Percentiles rank a stretch among this genome's conserved stretches.
Evolutionary conservation across 805 yeast genomes (phyloP).

Genomic region (Pichia sporocuriosa): DNA sequence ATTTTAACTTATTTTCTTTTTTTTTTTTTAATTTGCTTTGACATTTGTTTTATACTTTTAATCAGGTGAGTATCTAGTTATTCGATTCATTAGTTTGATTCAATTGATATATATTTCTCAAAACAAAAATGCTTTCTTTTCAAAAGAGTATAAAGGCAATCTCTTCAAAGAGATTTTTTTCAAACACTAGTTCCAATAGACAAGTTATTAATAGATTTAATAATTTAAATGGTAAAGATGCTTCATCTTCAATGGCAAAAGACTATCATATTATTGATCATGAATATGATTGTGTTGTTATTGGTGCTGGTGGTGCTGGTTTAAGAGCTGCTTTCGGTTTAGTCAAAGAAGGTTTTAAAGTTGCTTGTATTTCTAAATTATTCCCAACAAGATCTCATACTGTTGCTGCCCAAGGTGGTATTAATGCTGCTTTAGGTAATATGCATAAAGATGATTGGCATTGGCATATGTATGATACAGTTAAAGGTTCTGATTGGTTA

Average conservation of each 20-base stretch:
- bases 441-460: conserved; percentile 99
- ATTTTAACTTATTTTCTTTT: too few species aligned
- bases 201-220: conserved; percentile 34
- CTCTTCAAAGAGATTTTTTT: conserved; percentile 26
- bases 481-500: conserved; percentile 98
- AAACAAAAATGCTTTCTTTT: conserved; percentile 20
- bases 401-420: conserved; percentile 99
- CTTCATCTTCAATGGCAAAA: conserved; percentile 48
- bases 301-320: conserved; percentile 99
- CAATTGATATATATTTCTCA: too few species aligned
- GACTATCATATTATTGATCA: conserved; percentile 93
- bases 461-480: conserved; percentile 99
- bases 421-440: conserved; percentile 96
- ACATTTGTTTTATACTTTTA: not conserved
- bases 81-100: too few species aligned
- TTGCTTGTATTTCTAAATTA: conserved; percentile 94
- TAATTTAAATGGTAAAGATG: conserved; percentile 42
- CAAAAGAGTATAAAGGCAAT: conserved; percentile 19
- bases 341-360: conserved; percentile 94
- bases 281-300: conserved; percentile 95
- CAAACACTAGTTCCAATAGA: conserved; percentile 20
- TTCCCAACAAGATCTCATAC: conserved; percentile 99
- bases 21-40: too few species aligned
- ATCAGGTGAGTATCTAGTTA: not conserved
- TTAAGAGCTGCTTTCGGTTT: conserved; percentile 96